Base-by-base conservation (phyloP, 495 filamentous ascomycete species). In the Ramalina intermedia region DNA sequence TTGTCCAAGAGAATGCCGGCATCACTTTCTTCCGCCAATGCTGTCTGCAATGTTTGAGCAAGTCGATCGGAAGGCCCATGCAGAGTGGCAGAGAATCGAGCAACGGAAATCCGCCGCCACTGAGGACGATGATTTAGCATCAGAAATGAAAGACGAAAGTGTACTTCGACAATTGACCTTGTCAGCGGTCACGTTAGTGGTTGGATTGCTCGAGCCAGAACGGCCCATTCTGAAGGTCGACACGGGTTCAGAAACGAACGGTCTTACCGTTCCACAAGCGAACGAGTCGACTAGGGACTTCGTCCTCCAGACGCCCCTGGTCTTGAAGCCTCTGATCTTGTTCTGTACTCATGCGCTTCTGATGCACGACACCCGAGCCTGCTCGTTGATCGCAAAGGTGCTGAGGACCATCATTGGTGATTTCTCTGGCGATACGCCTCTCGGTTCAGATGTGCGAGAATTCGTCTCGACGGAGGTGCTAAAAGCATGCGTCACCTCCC, bases 141-240 rank as follows among this genome's bases (percentile, higher is more conserved):
- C 94, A 54, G 93, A 99, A 68, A 99, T 99, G 91, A 94, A 94
- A 65, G 81, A 85, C 17, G 91, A 99, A 61, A 96, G 90, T 62
- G 91, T 96, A 23, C 70, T 99, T 29, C 79, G 91, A n/a, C 86
- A 94, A 50, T 70, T 96, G 42, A 95, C 91, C 1, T 87, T 89
- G 60, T 84, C 87, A 35, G 85, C 90, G 6, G 86, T 94, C 12
- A 80, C 89, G 51, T 83, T 96, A 73, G 84, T 94, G 39, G 82
- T 87, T 21, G 82, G 82, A 48, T 74, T 96, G 47, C 71, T 96
- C 9, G 89, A 95, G 60, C 84, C 85, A 12, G 72, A 78, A 48
- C 72, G 70, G 50, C 20, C 51, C 33, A 26, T 21, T 16, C 23
- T 49, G 27, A 40, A 8, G 27, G 46, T 2, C 8, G 20, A 40